Base-by-base conservation (phyloP, 345 rosid species). In the Carallia brachiata region DNA sequence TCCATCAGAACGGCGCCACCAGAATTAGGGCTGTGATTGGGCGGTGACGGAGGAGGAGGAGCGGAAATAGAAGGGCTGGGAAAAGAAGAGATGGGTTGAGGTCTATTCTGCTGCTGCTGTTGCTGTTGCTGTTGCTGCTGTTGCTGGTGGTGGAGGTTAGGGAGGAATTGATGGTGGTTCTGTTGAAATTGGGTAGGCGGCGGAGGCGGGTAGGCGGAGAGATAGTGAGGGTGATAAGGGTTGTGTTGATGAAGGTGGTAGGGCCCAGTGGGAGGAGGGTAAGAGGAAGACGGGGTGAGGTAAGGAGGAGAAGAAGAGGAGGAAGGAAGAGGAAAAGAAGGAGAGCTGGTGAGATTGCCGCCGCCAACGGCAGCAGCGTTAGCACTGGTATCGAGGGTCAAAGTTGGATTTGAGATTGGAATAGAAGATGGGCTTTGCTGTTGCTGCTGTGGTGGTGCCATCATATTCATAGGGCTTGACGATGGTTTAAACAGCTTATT, bases 261-360 rank as follows among this genome's bases (percentile, higher is more conserved):
- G 3, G 93, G 80, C 8, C 84, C 77, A 54, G 89, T 7, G 47
- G 92, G 83, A 7, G 88, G 84, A 72, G 92, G 96, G 57, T 80
- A 79, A 17, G 85, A 91, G 65, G 89, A 86, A 2, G 88, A 83
- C 8, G 85, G 87, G 3, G 86, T 57, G 7, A 84, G 78, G 67
- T 66, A 78, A 58, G 83, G 83, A 17, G 70, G 75, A 2, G 81
- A 66, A 27, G 82, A 47, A 15, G 69, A 39, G 3, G 81, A 56
- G 0, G 80, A 57, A 6, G 85, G 75, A 1, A 58, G 61, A 27
- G 83, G 78, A 17, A 78, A 70, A 12, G 81, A 69, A 13, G 81
- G 73, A 0, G 84, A 76, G 34, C 73, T 62, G 4, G 73, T 44
- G 63, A 71, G 78, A 60, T 72, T 72, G 48, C 54, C 52, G 50